These are phyloP conservation scores for Niebla homalea DNA, from an alignment of 495 filamentous ascomycete species.

Conservation along the genomic window DNA sequence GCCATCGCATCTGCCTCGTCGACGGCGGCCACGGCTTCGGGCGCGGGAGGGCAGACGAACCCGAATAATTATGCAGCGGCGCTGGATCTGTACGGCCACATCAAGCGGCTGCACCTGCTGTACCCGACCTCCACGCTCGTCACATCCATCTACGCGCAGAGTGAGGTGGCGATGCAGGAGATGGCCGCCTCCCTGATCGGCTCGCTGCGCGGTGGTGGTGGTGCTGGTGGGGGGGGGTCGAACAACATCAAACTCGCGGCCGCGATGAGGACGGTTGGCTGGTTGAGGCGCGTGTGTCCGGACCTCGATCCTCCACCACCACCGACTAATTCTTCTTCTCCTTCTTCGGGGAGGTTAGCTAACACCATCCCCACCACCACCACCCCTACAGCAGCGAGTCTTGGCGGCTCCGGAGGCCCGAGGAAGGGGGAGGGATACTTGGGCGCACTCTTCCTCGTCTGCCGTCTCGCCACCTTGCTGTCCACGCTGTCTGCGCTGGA, in stretches of 20 bases:
- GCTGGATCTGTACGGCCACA: constrained; percentile 86
- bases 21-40: constrained; percentile 22
- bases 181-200: constrained; percentile 80
- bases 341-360: constrained; percentile 27
- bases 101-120: constrained; percentile 69
- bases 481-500: constrained; percentile 73
- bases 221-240: too few relatives aligned
- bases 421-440: constrained; percentile 41
- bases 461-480: constrained; percentile 65
- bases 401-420: too few relatives aligned
- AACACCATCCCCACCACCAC: too few relatives aligned
- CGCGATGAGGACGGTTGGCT: constrained; percentile 83
- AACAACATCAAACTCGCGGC: constrained; percentile 80
- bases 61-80: constrained; percentile 66
- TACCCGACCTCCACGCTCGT: constrained; percentile 71
- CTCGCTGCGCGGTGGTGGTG: too few relatives aligned
- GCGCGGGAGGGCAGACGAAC: too few relatives aligned
- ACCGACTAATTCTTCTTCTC: too few relatives aligned
- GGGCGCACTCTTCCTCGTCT: constrained; percentile 77
- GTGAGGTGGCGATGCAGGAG: constrained; percentile 76
- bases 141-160: constrained; percentile 56
- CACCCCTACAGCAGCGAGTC: too few relatives aligned
- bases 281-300: constrained; percentile 75
- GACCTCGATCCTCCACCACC: too few relatives aligned
- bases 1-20: constrained; percentile 45